Evolutionary conservation across 1,284 basidiomycete species (phyloP), one percentile per base, ranked within the genome.

Genomic region (Ceratorhiza oryzae-sativae): DNA sequence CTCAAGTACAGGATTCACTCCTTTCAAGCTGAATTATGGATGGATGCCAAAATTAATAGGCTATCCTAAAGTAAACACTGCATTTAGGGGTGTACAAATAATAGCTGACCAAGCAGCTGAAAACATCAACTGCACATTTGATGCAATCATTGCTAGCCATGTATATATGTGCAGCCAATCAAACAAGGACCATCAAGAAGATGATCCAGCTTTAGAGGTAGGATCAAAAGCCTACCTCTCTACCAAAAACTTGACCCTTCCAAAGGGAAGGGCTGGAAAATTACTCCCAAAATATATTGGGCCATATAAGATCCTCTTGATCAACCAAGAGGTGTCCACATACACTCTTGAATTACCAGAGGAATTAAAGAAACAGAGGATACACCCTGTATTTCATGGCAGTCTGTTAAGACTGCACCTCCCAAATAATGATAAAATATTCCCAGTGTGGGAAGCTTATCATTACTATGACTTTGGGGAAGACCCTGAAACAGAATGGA

Each of bases 161-260:
- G 76, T 79, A 1, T 63, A 70, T 18, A 73, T 77, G n/a, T 73
- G 75, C 0, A 39, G 72, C 10, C 68, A 78, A 10, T 77, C 80
- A 0, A 82, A 83, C 63, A 65, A 75, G 27, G 41, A 71, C 27
- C 41, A 0, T 5, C 58, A 25, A 18, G 9, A n/a, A 3, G 41
- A 60, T 25, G 23, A 60, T 25, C 39, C 76, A 13, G 41, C 32
- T 8, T 76, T 78, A 23, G 4, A 42, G 1, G 72, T 59, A 1
- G 80, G 80, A 0, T 72, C 77, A 6, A 32, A 77, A 0, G 80
- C 80, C 0, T 83, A 82, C 46, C 60, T 83, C 8, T 80, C 79
- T 0, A 83, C 81, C 0, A 71, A 77, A 53, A 81, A 83, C 63
- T 72, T 83, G 0, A 36, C 62, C 1, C 42, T 83, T 3, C 58